phyloP scores from a whole-genome alignment of 805 yeast species.

The Hanseniaspora singularis region DNA sequence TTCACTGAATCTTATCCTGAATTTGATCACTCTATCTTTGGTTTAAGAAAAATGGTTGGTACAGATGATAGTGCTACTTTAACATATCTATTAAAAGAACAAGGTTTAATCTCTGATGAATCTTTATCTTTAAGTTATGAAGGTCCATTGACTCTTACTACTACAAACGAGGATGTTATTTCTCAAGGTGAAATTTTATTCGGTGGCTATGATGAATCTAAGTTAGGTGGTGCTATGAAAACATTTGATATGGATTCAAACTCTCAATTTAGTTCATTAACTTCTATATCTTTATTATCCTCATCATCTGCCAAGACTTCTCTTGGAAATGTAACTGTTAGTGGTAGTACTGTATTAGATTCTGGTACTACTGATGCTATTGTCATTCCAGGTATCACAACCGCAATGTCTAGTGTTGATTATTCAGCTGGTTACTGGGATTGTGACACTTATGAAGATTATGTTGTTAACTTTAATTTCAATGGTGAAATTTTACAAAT shows the following conservation, averaged over 20 bases:
- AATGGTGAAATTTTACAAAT: not conserved
- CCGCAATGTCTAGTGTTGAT: not conserved
- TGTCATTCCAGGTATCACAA: constrained; percentile 1
- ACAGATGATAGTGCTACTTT: not conserved
- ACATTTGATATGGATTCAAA: constrained; percentile 6
- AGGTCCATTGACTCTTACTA: constrained; percentile 6
- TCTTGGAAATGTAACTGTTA: constrained; percentile 1
- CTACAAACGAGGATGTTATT: constrained; percentile 2
- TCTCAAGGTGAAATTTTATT: constrained; percentile 13
- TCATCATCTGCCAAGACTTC: not conserved
- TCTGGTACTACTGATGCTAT: constrained; percentile 15
- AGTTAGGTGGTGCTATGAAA: not conserved
- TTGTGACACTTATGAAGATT: constrained; percentile 11
- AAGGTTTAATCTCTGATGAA: not conserved
- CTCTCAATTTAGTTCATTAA: not conserved
- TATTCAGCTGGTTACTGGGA: constrained; percentile 5
- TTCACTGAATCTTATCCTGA: constrained; percentile 10
- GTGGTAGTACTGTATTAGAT: constrained; percentile 9
- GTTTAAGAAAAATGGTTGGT: constrained; percentile 14
- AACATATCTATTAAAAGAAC: not conserved
- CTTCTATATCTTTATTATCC: not conserved
- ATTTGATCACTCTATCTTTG: constrained; percentile 13
- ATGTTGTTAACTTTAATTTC: constrained; percentile 4
- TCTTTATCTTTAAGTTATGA: constrained; percentile 14
- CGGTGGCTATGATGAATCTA: constrained; percentile 14